Conservation (phyloP, 2,329 filamentous ascomycete species). For the Biscogniauxia mediterranea region DNA sequence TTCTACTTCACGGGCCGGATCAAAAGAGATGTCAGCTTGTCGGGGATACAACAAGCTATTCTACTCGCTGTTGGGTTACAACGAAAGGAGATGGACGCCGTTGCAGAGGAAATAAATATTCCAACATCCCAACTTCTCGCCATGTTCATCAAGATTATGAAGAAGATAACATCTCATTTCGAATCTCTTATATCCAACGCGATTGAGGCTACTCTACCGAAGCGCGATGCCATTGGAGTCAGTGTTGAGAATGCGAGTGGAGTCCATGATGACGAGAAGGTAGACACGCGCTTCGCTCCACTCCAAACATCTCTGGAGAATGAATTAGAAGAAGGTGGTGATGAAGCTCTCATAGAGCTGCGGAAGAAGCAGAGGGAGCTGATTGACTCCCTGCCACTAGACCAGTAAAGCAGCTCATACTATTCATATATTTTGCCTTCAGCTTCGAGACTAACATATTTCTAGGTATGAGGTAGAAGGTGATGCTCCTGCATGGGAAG, state of each 20-base stretch:
- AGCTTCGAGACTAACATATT: constrained; percentile 3
- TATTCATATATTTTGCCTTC: not conserved
- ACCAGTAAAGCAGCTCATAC: constrained; percentile 62
- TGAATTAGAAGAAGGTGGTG: constrained; percentile 79
- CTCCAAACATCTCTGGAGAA: constrained; percentile 72
- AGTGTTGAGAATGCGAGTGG: constrained; percentile 58
- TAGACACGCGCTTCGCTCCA: constrained; percentile 66
- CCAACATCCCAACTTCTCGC: constrained; percentile 79
- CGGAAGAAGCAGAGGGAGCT: constrained; percentile 80
- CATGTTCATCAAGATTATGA: constrained; percentile 95
- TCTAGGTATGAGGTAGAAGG: constrained; percentile 64
- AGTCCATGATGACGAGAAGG: constrained; percentile 67
- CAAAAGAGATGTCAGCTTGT: constrained; percentile 64
- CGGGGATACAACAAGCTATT: constrained; percentile 81
- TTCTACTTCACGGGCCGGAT: constrained; percentile 84
- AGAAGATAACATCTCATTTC: constrained; percentile 82
- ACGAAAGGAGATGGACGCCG: constrained; percentile 77
- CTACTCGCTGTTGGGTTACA: constrained; percentile 90
- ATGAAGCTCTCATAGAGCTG: constrained; percentile 69
- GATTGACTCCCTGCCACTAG: constrained; percentile 86
- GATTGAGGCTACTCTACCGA: constrained; percentile 64
- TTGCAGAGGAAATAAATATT: constrained; percentile 76
- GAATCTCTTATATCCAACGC: constrained; percentile 71
- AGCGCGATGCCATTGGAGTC: constrained; percentile 54
- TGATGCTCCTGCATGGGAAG: constrained; percentile 60